Base-by-base conservation (phyloP, 1,284 basidiomycete species). In the Heterobasidion parviporum region DNA sequence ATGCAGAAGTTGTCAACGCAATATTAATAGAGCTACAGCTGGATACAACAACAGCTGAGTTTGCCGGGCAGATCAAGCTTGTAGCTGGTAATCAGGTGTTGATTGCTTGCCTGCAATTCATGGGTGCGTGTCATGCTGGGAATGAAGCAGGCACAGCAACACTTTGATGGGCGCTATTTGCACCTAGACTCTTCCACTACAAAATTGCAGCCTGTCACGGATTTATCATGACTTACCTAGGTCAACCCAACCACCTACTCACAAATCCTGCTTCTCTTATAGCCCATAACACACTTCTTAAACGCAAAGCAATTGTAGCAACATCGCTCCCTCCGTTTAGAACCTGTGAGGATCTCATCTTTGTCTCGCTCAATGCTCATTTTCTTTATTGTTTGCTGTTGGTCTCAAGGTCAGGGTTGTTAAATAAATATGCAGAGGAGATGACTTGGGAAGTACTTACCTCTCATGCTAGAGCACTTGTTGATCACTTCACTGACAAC, bases 171-270 rank as follows among this genome's bases (percentile, higher is more conserved):
- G 62, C 59, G 0, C 62, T 63, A 1, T 68, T 63, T 57, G 61
- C 69, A 8, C 69, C 70, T 1, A 73, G 72, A 0, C 60, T 76
- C 2, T 76, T 76, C 59, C 73, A 75, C 56, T 63, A 62, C n/a
- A n/a, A n/a, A n/a, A n/a, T n/a, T n/a, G n/a, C 68, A 73, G 56
- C 66, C 8, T 60, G 65, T 2, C 63, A 67, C 50, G 69, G 70
- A 0, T 36, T 68, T 6, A 52, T 75, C 3, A 54, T 64, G 8
- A 67, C 63, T 0, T 71, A 73, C 53, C 71, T 58, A 68, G 72
- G 4, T 64, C 63, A 44, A 57, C 66, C 1, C 1, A 54, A 56
- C 43, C 44, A 51, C 33, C 43, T 51, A 14, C 35, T 54, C 53
- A 54, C 41, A 32, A 59, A 53, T 14, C 36, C 49, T 10, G 54